Evolutionary conservation across 2,329 filamentous ascomycete genomes (phyloP).

Genomic region (Neopestalotiopsis sp.): DNA sequence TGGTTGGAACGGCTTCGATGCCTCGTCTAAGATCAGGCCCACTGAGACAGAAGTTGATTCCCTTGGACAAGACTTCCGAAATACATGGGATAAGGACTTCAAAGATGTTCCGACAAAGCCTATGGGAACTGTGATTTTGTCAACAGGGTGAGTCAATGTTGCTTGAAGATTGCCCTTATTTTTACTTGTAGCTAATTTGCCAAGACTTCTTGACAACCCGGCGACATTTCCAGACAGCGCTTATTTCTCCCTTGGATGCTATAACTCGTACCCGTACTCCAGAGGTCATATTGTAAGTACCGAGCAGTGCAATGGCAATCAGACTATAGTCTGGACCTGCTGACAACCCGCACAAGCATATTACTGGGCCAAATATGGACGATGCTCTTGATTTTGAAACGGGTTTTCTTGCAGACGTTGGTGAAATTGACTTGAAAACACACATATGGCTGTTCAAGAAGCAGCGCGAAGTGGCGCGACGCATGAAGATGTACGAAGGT

Average conservation of each 20-base stretch:
- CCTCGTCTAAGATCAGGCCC: not conserved
- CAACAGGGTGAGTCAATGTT: not conserved
- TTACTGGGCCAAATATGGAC: not conserved
- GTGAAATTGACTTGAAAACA: not conserved
- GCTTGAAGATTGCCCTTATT: not conserved
- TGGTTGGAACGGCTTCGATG: not conserved
- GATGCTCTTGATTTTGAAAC: not conserved
- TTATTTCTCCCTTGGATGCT: not conserved
- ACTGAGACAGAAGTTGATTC: not conserved
- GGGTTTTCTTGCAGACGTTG: not conserved
- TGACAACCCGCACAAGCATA: not conserved
- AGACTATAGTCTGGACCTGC: not conserved
- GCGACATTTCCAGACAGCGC: not conserved
- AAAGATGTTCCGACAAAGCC: not conserved
- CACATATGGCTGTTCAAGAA: slow-evolving; percentile 1
- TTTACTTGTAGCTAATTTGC: not conserved
- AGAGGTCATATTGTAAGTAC: not conserved
- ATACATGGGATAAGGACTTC: not conserved
- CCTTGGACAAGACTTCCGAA: not conserved
- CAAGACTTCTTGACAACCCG: not conserved
- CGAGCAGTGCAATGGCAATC: not conserved
- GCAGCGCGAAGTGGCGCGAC: slow-evolving; percentile 1
- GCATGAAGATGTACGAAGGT: not conserved
- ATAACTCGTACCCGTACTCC: not conserved
- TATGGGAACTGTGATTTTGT: not conserved